Evolutionary conservation across 192 early-diverging fungal species (phyloP).

Genomic region (Podila epicladia): DNA sequence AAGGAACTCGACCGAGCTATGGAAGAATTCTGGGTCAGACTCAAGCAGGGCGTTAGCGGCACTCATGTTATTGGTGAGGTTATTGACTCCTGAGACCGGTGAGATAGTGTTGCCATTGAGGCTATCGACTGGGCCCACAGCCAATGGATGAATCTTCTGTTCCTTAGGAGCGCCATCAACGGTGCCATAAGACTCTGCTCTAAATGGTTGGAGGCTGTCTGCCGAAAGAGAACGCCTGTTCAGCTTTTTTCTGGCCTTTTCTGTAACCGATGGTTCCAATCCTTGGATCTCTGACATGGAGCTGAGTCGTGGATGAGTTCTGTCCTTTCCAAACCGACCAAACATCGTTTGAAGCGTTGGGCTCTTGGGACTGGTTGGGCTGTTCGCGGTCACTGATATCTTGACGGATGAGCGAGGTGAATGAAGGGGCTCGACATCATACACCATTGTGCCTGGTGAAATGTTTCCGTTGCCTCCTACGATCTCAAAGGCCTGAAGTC

Average conservation of each 20-base stretch:
- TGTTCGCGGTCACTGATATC: not conserved
- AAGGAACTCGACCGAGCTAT: slow-evolving; percentile 31
- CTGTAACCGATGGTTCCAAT: not conserved
- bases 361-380: not conserved
- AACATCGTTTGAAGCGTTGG: not conserved
- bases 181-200: too few species aligned
- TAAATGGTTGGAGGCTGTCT: too few species aligned
- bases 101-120: not conserved
- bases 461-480: not conserved
- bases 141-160: too few species aligned
- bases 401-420: not conserved
- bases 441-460: not conserved
- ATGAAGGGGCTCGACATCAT: not conserved
- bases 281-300: not conserved
- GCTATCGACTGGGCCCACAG: too few species aligned
- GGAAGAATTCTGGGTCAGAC: slow-evolving; percentile 21
- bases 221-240: too few species aligned
- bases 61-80: not conserved
- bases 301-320: not conserved
- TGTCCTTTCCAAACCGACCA: not conserved
- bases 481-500: not conserved
- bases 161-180: too few species aligned
- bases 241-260: too few species aligned
- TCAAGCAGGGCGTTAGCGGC: not conserved
- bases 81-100: not conserved